Conservation (phyloP, 108 stramenopile genomes). For the Skeletonema potamos region DNA sequence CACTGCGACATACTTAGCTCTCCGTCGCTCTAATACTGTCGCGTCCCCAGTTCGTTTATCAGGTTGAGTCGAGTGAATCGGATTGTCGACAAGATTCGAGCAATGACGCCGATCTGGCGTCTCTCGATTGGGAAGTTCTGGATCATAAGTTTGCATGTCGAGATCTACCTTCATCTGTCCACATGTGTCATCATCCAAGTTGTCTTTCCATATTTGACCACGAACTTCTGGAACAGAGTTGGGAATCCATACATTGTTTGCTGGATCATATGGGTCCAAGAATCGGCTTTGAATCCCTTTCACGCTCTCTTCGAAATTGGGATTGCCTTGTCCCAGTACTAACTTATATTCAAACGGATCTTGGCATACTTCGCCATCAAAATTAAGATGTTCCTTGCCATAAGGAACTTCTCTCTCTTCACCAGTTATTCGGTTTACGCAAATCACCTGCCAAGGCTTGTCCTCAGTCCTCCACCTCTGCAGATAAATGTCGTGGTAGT, state of each 20-base stretch:
- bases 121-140: slow-evolving; percentile 26
- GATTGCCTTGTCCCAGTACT: slow-evolving; percentile 66
- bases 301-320: slow-evolving; percentile 35
- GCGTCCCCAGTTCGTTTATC: slow-evolving; percentile 76
- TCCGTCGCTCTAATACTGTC: slow-evolving; percentile 52
- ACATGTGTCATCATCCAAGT: slow-evolving; percentile 81
- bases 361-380: slow-evolving; percentile 63
- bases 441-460: slow-evolving; percentile 71
- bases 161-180: slow-evolving; percentile 58
- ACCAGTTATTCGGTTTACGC: slow-evolving; percentile 59
- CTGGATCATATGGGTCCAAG: slow-evolving; percentile 61
- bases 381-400: slow-evolving; percentile 53
- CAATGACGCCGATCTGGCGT: slow-evolving; percentile 47
- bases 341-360: slow-evolving; percentile 75
- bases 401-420: slow-evolving; percentile 52
- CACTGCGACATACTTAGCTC: slow-evolving; percentile 83
- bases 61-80: slow-evolving; percentile 67
- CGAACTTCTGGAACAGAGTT: slow-evolving; percentile 72
- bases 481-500: slow-evolving; percentile 87
- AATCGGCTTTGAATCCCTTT: slow-evolving; percentile 69
- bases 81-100: slow-evolving; percentile 87
- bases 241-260: slow-evolving; percentile 77
- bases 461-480: slow-evolving; percentile 85
- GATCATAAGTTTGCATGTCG: slow-evolving; percentile 57
- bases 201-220: slow-evolving; percentile 77